Percentiles rank a stretch among this genome's conserved stretches.
Conservation (phyloP, 2,329 filamentous ascomycete genomes). For the Epichloe scottii region DNA sequence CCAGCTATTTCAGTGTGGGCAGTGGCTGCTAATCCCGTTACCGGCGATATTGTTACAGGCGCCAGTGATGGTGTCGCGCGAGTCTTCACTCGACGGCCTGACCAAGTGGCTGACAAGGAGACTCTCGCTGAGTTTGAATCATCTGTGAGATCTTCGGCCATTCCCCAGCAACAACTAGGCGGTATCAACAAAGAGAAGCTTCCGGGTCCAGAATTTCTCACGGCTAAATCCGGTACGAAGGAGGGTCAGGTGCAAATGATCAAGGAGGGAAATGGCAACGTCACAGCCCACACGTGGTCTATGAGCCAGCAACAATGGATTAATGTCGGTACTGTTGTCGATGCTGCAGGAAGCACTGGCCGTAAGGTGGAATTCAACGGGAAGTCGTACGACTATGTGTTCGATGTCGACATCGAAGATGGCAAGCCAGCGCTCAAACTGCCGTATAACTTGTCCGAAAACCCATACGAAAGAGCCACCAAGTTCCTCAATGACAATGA, state of each 20-base stretch:
- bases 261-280: conserved; percentile 62
- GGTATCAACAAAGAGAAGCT: conserved; percentile 85
- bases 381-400: conserved; percentile 89
- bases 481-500: conserved; percentile 88
- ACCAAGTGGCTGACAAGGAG: conserved; percentile 56
- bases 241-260: conserved; percentile 95
- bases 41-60: conserved; percentile 86
- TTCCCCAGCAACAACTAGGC: conserved; percentile 74
- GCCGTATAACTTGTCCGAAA: conserved; percentile 87
- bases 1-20: conserved; percentile 95
- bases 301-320: conserved; percentile 59
- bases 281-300: conserved; percentile 87
- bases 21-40: conserved; percentile 70
- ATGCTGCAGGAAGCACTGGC: conserved; percentile 71
- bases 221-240: conserved; percentile 75
- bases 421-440: conserved; percentile 85
- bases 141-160: conserved; percentile 68
- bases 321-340: conserved; percentile 87
- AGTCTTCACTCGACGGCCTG: conserved; percentile 63
- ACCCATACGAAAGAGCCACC: conserved; percentile 80
- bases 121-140: conserved; percentile 66
- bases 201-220: conserved; percentile 77
- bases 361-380: conserved; percentile 67
- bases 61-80: conserved; percentile 80
- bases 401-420: conserved; percentile 92